Base-by-base conservation (phyloP, 345 rosid genomes). In the thale cress (Arabidopsis thaliana) region DNA sequence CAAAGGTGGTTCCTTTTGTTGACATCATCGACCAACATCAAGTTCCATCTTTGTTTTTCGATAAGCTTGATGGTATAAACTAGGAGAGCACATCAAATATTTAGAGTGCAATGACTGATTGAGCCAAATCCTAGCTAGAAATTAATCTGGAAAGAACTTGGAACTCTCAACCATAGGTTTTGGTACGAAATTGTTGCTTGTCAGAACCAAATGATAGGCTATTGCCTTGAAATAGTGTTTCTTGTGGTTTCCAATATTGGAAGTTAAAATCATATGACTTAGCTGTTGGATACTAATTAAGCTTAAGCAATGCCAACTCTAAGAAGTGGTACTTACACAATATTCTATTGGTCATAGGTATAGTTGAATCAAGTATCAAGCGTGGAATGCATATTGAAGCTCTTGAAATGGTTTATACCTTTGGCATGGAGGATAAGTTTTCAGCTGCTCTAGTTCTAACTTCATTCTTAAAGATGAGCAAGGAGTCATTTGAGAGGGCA, bases 331-430 rank as follows among this genome's bases (percentile, higher is more conserved):
- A 5, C 32, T 73, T 12, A 53, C 44, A 57, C 65, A n/a, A 30
- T 8, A 20, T 48, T 75, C 6, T 30, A 62, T 64, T 53, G 65
- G 44, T 77, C 49, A 57, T 85, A 91, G 97, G 74, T 72, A 73
- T 90, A 48, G 72, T 88, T 65, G 84, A 81, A 65, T 71, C 68
- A 77, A 78, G 82, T 86, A 80, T 79, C 78, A 87, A 78, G 82
- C 81, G 69, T 55, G 85, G 87, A 55, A 74, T 77, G 83, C 82
- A 78, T 72, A 63, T 85, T n/a, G 85, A 90, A 69, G 93, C 96
- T 65, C 80, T 87, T 57, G 91, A 90, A 72, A 61, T 87, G 63
- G 85, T 85, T 55, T 74, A 63, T 44, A 75, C 79, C 68, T 88
- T 93, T 36, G 85, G 84, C 30, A 69, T 90, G 59, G 93, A 85